Conservation (phyloP, 768 basidiomycete genomes). For the Plicaturopsis crispa region DNA sequence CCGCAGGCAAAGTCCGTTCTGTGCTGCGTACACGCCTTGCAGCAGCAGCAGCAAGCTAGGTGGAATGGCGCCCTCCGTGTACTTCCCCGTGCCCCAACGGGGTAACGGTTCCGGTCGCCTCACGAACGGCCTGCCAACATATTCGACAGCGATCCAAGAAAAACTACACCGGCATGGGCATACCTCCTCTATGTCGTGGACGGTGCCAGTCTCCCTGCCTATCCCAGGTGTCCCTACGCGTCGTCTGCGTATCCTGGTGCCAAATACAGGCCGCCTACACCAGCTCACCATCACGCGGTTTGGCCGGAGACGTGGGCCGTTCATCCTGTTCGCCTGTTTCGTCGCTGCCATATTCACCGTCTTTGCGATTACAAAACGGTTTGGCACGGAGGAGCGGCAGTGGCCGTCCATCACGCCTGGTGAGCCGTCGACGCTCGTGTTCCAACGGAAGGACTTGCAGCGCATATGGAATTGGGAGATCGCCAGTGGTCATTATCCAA, state of each 20-base stretch:
- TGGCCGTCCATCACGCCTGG: constrained; percentile 52
- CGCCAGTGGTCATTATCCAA: constrained; percentile 89
- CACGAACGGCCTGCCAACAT: constrained; percentile 36
- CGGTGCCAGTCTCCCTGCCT: constrained; percentile 48
- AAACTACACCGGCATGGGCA: constrained; percentile 46
- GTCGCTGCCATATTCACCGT: constrained; percentile 41
- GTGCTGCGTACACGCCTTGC: not conserved
- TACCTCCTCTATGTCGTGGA: constrained; percentile 40
- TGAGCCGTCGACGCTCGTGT: constrained; percentile 69
- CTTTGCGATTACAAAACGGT: constrained; percentile 56
- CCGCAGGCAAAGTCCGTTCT: not conserved
- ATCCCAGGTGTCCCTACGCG: constrained; percentile 54
- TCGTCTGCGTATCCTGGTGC: constrained; percentile 47
- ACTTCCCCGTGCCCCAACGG: constrained; percentile 38
- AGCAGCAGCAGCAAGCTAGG: not conserved
- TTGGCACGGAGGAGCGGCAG: constrained; percentile 51
- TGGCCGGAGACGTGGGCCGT: constrained; percentile 48
- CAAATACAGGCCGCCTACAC: constrained; percentile 56
- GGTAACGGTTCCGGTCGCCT: constrained; percentile 36
- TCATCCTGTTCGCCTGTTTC: constrained; percentile 42
- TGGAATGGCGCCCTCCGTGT: constrained; percentile 30
- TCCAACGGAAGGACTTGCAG: constrained; percentile 69
- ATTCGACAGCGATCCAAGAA: constrained; percentile 57
- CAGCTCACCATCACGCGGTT: constrained; percentile 48
- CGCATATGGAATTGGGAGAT: constrained; percentile 97